phyloP scores from a whole-genome alignment of 225 moss, liverwort and hornwort species.

The Thuidium tamariscinum region DNA sequence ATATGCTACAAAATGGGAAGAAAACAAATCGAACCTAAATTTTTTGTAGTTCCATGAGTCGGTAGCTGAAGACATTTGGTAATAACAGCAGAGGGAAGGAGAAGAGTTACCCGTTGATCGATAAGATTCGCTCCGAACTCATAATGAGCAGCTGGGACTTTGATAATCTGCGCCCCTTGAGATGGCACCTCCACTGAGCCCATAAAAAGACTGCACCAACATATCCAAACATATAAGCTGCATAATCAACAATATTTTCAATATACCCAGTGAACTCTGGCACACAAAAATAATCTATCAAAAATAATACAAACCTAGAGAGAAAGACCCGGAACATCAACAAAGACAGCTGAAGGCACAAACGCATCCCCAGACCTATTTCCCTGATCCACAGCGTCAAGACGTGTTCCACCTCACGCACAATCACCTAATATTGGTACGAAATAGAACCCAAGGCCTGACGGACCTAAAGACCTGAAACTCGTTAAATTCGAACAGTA shows the following conservation, averaged over 20 bases:
- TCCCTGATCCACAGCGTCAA: not conserved
- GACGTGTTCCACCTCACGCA: not conserved
- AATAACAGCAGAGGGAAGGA: not conserved
- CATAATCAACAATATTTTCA: not conserved
- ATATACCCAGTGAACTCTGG: not conserved
- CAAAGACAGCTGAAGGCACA: not conserved
- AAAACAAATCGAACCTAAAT: not conserved
- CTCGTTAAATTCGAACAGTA: not conserved
- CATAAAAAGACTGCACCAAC: conserved; percentile 79
- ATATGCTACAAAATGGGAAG: not conserved
- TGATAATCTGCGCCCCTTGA: conserved; percentile 93
- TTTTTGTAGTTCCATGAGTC: not conserved
- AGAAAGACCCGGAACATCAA: not conserved
- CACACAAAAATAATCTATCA: not conserved
- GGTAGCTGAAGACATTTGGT: not conserved
- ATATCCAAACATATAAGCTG: not conserved
- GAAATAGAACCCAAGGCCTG: not conserved
- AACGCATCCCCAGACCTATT: not conserved
- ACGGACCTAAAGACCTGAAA: not conserved
- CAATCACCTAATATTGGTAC: not conserved
- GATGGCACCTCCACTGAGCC: conserved; percentile 99
- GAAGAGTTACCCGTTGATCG: conserved; percentile 55
- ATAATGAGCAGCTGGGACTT: conserved; percentile 97
- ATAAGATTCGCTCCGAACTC: conserved; percentile 99
- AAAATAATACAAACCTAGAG: not conserved